These are phyloP conservation scores for Plasmodium knowlesi DNA, from an alignment of 169 alveolate species.

Conservation along the genomic window DNA sequence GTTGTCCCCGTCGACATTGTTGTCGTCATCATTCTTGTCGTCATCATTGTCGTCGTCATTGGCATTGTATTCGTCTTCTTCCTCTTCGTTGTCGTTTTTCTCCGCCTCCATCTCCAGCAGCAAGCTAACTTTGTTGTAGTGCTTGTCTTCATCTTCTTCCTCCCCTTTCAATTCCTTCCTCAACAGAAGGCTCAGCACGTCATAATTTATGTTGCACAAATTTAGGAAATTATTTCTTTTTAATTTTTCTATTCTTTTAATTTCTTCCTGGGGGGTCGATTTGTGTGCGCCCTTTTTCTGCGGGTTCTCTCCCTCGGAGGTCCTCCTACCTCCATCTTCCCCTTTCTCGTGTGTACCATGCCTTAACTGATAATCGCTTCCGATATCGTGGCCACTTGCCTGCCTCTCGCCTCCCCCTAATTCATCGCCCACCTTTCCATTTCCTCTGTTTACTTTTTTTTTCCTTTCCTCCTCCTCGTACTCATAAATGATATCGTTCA, in stretches of 20 bases:
- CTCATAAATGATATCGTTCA: slow-evolving; percentile 51
- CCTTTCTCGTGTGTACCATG: not conserved
- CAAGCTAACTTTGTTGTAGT: slow-evolving; percentile 43
- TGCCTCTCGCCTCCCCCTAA: not conserved
- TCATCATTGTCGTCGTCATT: not conserved
- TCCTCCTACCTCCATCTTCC: not conserved
- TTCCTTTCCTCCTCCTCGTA: slow-evolving; percentile 44
- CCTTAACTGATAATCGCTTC: not conserved
- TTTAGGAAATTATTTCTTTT: slow-evolving; percentile 26
- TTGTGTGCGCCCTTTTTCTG: not conserved
- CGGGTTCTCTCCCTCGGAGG: not conserved
- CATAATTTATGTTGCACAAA: slow-evolving; percentile 63
- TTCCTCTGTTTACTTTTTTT: not conserved
- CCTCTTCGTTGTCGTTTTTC: not conserved
- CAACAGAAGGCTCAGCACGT: slow-evolving; percentile 15
- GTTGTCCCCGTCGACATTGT: not conserved
- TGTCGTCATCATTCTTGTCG: not conserved
- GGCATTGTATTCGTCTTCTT: slow-evolving; percentile 1
- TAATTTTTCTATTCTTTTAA: slow-evolving; percentile 25
- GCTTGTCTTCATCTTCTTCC: slow-evolving; percentile 1
- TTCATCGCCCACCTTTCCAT: not conserved
- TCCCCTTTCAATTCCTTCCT: slow-evolving; percentile 7
- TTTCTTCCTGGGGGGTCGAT: slow-evolving; percentile 21
- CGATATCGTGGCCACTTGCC: not conserved
- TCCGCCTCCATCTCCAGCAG: slow-evolving; percentile 15